Conservation (phyloP, 441 rosid genomes). For the Mallotus repandus region DNA sequence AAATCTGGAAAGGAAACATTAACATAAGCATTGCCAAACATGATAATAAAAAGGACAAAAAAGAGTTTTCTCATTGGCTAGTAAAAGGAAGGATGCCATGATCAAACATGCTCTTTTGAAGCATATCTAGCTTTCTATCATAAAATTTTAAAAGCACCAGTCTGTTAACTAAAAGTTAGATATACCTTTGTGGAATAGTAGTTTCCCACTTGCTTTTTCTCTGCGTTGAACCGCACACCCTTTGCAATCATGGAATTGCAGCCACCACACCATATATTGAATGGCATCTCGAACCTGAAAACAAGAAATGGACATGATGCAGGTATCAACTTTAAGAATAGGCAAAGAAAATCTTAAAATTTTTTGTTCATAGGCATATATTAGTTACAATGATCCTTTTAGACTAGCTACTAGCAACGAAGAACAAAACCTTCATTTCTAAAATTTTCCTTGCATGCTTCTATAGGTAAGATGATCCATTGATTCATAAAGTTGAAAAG, state of each 20-base stretch:
- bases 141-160: neutral
- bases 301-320: constrained; percentile 4
- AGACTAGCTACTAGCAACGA: neutral
- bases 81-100: neutral
- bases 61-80: neutral
- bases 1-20: neutral
- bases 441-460: neutral
- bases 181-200: constrained; percentile 93
- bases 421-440: neutral
- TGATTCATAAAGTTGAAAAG: neutral
- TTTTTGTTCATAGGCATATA: neutral
- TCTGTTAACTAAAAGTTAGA: constrained; percentile 2
- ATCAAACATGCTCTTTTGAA: neutral
- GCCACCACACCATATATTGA: constrained; percentile 92
- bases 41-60: neutral
- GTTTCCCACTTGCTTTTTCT: constrained; percentile 96
- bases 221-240: constrained; percentile 94
- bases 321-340: neutral
- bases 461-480: neutral
- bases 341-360: neutral
- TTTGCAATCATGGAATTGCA: constrained; percentile 93
- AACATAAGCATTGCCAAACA: neutral
- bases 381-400: neutral
- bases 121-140: neutral
- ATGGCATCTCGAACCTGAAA: constrained; percentile 95